A percentile compares a stretch with the other conserved stretches of the same genome.
phyloP scores from a whole-genome alignment of 495 filamentous ascomycete species.

The Lasiosphaeria ovina region DNA sequence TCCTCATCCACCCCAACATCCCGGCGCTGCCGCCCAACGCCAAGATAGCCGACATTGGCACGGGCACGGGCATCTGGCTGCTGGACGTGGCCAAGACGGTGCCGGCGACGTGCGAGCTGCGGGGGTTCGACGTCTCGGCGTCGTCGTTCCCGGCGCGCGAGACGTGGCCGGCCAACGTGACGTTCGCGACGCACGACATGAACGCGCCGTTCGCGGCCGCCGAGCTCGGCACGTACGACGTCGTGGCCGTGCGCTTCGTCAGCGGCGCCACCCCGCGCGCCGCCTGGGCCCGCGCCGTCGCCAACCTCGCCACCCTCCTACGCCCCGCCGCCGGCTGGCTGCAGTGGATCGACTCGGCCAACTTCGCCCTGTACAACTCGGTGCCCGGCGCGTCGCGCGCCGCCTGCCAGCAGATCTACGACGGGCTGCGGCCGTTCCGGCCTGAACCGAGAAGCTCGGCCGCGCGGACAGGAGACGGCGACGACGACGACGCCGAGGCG shows the following conservation, averaged over 20 bases:
- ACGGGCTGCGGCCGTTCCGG: conserved; percentile 14
- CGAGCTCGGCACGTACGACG: conserved; percentile 35
- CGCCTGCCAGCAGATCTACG: conserved; percentile 18
- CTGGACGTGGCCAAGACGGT: conserved; percentile 29
- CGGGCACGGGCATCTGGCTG: conserved; percentile 30
- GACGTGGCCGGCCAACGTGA: conserved; percentile 30
- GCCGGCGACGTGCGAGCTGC: conserved; percentile 29
- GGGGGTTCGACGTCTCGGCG: conserved; percentile 40
- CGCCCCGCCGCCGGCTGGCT: conserved; percentile 31
- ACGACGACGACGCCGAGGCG: background rate
- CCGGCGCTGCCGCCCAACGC: conserved; percentile 1
- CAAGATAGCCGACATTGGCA: conserved; percentile 27
- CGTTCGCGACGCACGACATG: conserved; percentile 35
- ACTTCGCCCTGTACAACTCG: conserved; percentile 15
- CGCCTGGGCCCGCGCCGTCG: conserved; percentile 25
- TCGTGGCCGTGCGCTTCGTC: conserved; percentile 40
- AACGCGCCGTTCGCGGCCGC: conserved; percentile 32
- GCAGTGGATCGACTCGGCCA: conserved; percentile 32
- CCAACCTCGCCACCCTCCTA: conserved; percentile 25
- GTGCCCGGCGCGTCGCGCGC: conserved; percentile 14
- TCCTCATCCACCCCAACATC: conserved; percentile 22
- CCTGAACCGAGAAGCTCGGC: background rate
- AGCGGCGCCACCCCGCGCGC: conserved; percentile 27
- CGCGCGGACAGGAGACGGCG: too few relatives aligned
- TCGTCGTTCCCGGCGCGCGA: conserved; percentile 31